Evolutionary conservation across 768 basidiomycete species (phyloP), one percentile per base, ranked within the genome.

Genomic region (Trametes meyenii): DNA sequence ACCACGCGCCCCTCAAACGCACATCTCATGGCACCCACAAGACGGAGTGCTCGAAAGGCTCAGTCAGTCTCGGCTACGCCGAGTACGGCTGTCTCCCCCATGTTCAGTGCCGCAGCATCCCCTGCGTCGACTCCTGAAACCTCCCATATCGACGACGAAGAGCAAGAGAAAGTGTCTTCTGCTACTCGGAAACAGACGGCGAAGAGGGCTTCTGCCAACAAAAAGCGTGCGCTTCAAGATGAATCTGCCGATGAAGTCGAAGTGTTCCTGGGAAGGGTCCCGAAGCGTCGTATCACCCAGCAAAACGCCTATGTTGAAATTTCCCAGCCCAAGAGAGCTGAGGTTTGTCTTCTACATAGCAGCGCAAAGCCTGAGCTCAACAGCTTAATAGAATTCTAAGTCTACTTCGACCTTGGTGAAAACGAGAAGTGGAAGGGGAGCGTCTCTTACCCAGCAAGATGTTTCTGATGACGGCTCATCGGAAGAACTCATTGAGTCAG

Each of bases 111-210:
- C 35, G 71, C 73, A 53, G 73, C 74, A 23, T 84, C 85, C 35
- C 74, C 75, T 43, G 74, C 79, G 68, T 70, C 72, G 67, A 85
- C 85, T 52, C 85, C 86, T 66, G 74, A 74, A 43, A 85, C 84
- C 33, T 87, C 85, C 24, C 75, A 75, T 39, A 53, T 66, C 39
- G 67, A 70, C 42, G 73, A 72, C 33, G 46, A 63, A 29, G 58
- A n/a, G 24, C 38, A 33, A 33, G 29, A 57, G 1, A 45, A 62
- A 7, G 49, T 58, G 35, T 23, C n/a, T 24, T 10, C 8, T 13
- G n/a, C 19, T 44, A 35, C 13, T 19, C 51, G 40, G 13, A 16
- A 53, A 53, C 50, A 50, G 12, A 49, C 38, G 51, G 26, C 49
- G 13, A 50, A 48, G 46, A 13, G 19, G 5, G n/a, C 42, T 17